A percentile compares a stretch with the other conserved stretches of the same genome.
Evolutionary conservation across 2,329 filamentous ascomycete genomes (phyloP).

Genomic region (Plenodomus lindquistii): DNA sequence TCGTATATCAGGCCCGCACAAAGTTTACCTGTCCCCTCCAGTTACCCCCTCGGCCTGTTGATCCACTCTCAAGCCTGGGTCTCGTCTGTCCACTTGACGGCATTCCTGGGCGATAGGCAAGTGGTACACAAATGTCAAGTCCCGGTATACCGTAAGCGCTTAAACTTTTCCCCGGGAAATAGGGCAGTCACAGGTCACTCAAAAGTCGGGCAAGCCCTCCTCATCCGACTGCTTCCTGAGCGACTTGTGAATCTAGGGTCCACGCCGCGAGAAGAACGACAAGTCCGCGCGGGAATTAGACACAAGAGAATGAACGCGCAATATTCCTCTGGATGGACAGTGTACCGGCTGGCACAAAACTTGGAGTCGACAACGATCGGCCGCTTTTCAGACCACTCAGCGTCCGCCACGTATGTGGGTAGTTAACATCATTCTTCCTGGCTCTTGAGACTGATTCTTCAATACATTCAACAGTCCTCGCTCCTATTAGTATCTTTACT

Average conservation of each 20-base stretch:
- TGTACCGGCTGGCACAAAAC: slow-evolving; percentile 3
- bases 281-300: background rate
- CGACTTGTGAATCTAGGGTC: slow-evolving; percentile 6
- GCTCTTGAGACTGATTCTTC: slow-evolving; percentile 26
- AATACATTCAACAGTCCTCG: background rate
- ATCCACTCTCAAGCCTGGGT: slow-evolving; percentile 17
- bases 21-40: slow-evolving; percentile 22
- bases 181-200: slow-evolving; percentile 19
- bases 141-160: slow-evolving; percentile 38
- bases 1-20: slow-evolving; percentile 23
- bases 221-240: slow-evolving; percentile 14
- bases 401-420: slow-evolving; percentile 46
- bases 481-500: background rate
- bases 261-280: background rate
- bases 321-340: slow-evolving; percentile 14
- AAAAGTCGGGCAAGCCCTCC: slow-evolving; percentile 31
- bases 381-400: slow-evolving; percentile 47
- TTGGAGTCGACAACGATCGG: slow-evolving; percentile 35
- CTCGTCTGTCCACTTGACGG: slow-evolving; percentile 21
- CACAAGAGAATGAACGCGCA: slow-evolving; percentile 11
- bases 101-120: slow-evolving; percentile 18
- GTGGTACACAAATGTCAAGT: slow-evolving; percentile 39
- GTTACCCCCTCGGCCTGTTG: slow-evolving; percentile 34
- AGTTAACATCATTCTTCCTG: slow-evolving; percentile 21
- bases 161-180: slow-evolving; percentile 29